Conservation (phyloP, 768 basidiomycete genomes). For the Boletus vinaceobasis region DNA sequence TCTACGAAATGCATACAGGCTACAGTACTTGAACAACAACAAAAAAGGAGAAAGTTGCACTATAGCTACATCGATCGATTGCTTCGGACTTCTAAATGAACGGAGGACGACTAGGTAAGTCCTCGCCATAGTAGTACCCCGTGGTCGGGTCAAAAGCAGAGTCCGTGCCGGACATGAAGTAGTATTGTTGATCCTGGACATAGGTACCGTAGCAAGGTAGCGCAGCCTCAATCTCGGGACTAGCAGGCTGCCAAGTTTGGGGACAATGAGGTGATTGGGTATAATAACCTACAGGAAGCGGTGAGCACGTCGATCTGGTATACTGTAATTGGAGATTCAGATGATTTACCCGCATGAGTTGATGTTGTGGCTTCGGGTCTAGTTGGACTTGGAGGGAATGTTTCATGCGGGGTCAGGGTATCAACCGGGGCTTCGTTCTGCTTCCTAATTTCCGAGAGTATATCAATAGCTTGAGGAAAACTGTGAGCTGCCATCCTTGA, state of each 20-base stretch:
- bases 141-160: not conserved
- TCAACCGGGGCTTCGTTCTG: not conserved
- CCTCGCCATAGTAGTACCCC: not conserved
- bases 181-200: not conserved
- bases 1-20: not conserved
- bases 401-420: not conserved
- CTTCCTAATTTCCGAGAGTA: conserved; percentile 1
- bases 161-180: not conserved
- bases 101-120: not conserved
- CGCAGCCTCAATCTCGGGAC: not conserved
- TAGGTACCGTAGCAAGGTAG: not conserved
- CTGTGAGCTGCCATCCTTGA: not conserved
- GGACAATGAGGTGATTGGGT: not conserved
- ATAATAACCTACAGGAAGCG: not conserved
- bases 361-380: not conserved
- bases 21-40: conserved; percentile 3
- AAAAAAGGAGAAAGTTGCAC: too few species aligned
- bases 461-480: conserved; percentile 2
- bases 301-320: not conserved
- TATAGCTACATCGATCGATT: not conserved
- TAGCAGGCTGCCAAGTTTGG: not conserved
- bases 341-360: conserved; percentile 1
- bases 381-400: not conserved
- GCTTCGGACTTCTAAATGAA: not conserved
- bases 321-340: too few species aligned